Percentiles rank a stretch among this genome's conserved stretches.
phyloP scores from a whole-genome alignment of 2,329 filamentous ascomycete species.

The Tolypocladium ophioglossoides region DNA sequence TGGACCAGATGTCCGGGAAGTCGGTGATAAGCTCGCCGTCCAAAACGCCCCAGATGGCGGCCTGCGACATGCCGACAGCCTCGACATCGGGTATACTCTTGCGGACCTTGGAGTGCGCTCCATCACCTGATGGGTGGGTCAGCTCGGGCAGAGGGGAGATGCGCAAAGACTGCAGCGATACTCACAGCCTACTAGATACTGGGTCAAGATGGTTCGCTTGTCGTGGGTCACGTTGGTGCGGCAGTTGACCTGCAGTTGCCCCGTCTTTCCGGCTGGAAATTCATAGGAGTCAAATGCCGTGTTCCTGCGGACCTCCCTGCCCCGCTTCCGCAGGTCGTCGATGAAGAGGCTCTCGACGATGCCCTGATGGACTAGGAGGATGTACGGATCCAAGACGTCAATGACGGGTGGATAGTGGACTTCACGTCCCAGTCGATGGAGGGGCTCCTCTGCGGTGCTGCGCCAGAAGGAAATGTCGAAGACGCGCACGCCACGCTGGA shows the following conservation, averaged over 20 bases:
- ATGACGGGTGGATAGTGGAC: slow-evolving; percentile 57
- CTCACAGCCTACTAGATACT: slow-evolving; percentile 59
- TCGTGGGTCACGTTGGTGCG: slow-evolving; percentile 41
- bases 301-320: slow-evolving; percentile 51
- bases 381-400: slow-evolving; percentile 46
- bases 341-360: slow-evolving; percentile 65
- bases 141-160: neutral
- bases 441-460: slow-evolving; percentile 34
- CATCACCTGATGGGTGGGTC: slow-evolving; percentile 40
- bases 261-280: slow-evolving; percentile 29
- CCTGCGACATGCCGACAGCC: slow-evolving; percentile 43
- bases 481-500: slow-evolving; percentile 57
- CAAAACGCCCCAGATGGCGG: slow-evolving; percentile 57
- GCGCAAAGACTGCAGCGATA: neutral
- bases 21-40: slow-evolving; percentile 62
- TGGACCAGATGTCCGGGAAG: slow-evolving; percentile 68
- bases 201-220: slow-evolving; percentile 39
- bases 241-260: slow-evolving; percentile 39
- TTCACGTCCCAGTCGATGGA: slow-evolving; percentile 53
- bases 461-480: slow-evolving; percentile 70
- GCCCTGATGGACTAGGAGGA: slow-evolving; percentile 57
- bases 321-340: slow-evolving; percentile 55
- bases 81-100: slow-evolving; percentile 48
- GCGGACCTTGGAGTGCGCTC: slow-evolving; percentile 60
- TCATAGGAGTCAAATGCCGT: slow-evolving; percentile 51